Percentiles rank a stretch among this genome's conserved stretches.
phyloP scores from a whole-genome alignment of 305 asterid genomes.

The Solanum chacoense region DNA sequence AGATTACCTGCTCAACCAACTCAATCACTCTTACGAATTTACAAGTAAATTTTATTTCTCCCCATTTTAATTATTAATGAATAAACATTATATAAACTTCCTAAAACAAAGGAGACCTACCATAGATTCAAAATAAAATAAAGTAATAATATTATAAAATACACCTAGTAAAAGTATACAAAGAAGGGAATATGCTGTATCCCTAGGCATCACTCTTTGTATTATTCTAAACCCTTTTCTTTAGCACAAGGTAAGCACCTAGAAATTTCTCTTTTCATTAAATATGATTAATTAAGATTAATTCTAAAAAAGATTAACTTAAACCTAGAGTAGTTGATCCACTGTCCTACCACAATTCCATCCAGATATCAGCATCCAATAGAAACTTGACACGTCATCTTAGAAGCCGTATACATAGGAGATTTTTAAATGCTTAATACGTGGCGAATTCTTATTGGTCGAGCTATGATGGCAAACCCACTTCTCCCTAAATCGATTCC shows the following conservation, averaged over 20 bases:
- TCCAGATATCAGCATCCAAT: not conserved
- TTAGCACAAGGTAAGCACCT: conserved; percentile 5
- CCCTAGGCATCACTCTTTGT: not conserved
- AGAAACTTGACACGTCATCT: not conserved
- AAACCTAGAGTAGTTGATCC: not conserved
- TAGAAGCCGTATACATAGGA: too few species aligned
- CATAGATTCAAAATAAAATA: not conserved
- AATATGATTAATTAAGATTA: not conserved
- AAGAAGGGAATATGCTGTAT: not conserved
- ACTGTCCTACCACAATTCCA: not conserved
- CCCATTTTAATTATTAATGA: not conserved
- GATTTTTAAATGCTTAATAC: not conserved
- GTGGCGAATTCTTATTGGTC: not conserved
- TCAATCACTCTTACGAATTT: not conserved
- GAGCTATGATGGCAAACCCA: not conserved
- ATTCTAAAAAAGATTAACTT: not conserved
- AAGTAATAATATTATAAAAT: not conserved
- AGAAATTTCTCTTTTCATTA: not conserved
- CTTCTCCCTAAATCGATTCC: not conserved
- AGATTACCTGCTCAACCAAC: not conserved
- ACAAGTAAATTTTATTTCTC: not conserved
- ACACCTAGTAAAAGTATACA: not conserved
- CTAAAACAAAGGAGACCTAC: not conserved
- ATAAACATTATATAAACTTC: not conserved
- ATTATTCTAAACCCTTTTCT: not conserved